phyloP scores from a whole-genome alignment of 495 filamentous ascomycete genomes.

The Hyaloscypha hepaticicola region DNA sequence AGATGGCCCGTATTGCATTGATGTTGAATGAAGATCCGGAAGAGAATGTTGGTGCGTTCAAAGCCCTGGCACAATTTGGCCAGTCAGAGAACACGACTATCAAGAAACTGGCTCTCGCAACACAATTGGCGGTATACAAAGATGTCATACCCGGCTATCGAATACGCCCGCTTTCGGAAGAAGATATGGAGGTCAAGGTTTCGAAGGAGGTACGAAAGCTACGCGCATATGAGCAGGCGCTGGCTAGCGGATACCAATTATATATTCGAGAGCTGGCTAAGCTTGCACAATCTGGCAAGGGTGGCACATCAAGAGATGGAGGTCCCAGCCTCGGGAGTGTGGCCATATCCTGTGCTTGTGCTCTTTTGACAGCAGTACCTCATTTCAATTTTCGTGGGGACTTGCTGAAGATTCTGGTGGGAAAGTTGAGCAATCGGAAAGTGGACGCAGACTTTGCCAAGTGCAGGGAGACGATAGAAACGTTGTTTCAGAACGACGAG shows the following conservation, averaged over 20 bases:
- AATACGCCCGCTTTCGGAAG: slow-evolving; percentile 77
- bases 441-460: slow-evolving; percentile 72
- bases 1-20: slow-evolving; percentile 78
- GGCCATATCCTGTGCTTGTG: slow-evolving; percentile 83
- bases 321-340: slow-evolving; percentile 56
- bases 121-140: slow-evolving; percentile 89
- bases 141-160: slow-evolving; percentile 95
- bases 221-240: slow-evolving; percentile 76
- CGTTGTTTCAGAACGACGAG: slow-evolving; percentile 80
- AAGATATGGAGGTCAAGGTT: slow-evolving; percentile 69
- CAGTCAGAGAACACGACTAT: slow-evolving; percentile 67
- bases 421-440: slow-evolving; percentile 68
- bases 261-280: slow-evolving; percentile 74
- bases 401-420: slow-evolving; percentile 79
- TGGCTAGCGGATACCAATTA: slow-evolving; percentile 75
- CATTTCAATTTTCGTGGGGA: slow-evolving; percentile 97
- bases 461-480: slow-evolving; percentile 76
- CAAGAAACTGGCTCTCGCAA: slow-evolving; percentile 77
- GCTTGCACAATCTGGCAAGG: slow-evolving; percentile 53
- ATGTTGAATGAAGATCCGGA: slow-evolving; percentile 91
- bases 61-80: slow-evolving; percentile 71
- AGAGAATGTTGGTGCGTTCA: slow-evolving; percentile 77
- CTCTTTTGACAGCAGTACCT: slow-evolving; percentile 72
- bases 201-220: slow-evolving; percentile 88
- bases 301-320: slow-evolving; percentile 32